Evolutionary conservation across 805 yeast species (phyloP).

Genomic region (Metschnikowia amazonensis): DNA sequence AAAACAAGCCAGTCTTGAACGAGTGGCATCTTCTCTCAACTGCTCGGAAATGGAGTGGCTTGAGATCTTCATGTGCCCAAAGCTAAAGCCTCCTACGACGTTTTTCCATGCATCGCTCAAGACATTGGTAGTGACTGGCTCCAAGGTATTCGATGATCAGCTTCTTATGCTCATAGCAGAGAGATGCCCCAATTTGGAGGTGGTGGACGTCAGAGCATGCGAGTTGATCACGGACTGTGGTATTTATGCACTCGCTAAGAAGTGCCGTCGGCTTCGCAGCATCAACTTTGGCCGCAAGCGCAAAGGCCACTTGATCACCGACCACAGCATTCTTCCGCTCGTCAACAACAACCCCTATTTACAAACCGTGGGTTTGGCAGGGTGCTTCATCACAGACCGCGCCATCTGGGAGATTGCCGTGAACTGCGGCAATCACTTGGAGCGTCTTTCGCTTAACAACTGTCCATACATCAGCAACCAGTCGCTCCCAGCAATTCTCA

Average conservation of each 20-base stretch:
- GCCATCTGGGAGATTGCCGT: slow-evolving; percentile 77
- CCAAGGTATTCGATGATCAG: slow-evolving; percentile 56
- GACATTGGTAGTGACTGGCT: slow-evolving; percentile 67
- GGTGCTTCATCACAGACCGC: slow-evolving; percentile 75
- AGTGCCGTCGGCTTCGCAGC: slow-evolving; percentile 54
- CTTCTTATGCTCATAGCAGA: slow-evolving; percentile 50
- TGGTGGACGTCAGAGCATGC: slow-evolving; percentile 81
- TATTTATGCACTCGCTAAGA: slow-evolving; percentile 57
- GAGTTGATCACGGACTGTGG: slow-evolving; percentile 74
- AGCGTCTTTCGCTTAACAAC: slow-evolving; percentile 70
- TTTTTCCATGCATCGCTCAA: slow-evolving; percentile 29
- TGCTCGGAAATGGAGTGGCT: slow-evolving; percentile 59
- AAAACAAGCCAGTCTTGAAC: slow-evolving; percentile 51
- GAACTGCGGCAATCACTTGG: slow-evolving; percentile 44
- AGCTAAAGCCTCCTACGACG: slow-evolving; percentile 48
- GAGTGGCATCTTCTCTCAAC: slow-evolving; percentile 36
- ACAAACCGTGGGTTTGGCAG: slow-evolving; percentile 81
- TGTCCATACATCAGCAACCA: slow-evolving; percentile 59
- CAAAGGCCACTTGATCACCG: slow-evolving; percentile 65
- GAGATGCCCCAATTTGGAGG: slow-evolving; percentile 54
- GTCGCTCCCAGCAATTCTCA: slow-evolving; percentile 49
- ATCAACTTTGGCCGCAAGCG: slow-evolving; percentile 79
- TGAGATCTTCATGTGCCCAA: slow-evolving; percentile 82
- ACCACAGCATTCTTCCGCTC: slow-evolving; percentile 58
- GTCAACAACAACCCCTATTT: slow-evolving; percentile 50